Evolutionary conservation across 306 rosid genomes (phyloP).

Genomic region (Rubus idaeus): DNA sequence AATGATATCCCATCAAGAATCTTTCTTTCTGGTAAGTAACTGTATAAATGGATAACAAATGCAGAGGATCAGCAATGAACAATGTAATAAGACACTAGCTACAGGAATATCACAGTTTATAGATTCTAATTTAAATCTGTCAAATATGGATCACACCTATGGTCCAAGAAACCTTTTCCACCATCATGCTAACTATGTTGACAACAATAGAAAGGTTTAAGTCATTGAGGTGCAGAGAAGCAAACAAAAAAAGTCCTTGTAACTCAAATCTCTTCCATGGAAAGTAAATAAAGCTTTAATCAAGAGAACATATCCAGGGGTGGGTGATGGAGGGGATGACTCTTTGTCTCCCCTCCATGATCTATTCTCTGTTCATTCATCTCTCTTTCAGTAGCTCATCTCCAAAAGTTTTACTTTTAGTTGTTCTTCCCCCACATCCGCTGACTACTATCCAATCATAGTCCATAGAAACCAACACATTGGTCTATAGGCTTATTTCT

Average conservation of each 20-base stretch:
- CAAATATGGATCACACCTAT: not conserved
- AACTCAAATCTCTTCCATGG: not conserved
- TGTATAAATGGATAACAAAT: constrained; percentile 33
- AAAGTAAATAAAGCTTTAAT: not conserved
- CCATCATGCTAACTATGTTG: not conserved
- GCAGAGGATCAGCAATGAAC: constrained; percentile 23
- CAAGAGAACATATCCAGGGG: not conserved
- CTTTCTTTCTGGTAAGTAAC: constrained; percentile 81
- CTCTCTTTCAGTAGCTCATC: not conserved
- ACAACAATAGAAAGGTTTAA: not conserved
- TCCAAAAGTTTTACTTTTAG: not conserved
- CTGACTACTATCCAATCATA: not conserved
- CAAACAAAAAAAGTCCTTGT: not conserved
- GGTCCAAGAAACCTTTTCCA: not conserved
- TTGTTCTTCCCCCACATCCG: not conserved
- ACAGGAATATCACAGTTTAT: not conserved
- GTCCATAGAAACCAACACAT: not conserved
- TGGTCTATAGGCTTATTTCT: not conserved
- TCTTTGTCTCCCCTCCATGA: not conserved
- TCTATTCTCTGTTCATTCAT: not conserved
- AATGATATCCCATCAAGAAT: constrained; percentile 94
- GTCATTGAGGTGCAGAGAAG: not conserved
- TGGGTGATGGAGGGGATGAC: not conserved
- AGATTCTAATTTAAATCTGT: not conserved
- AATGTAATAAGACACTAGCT: not conserved